These are phyloP conservation scores for Talaromyces adpressus DNA, from an alignment of 495 filamentous ascomycete genomes.

Conservation along the genomic window DNA sequence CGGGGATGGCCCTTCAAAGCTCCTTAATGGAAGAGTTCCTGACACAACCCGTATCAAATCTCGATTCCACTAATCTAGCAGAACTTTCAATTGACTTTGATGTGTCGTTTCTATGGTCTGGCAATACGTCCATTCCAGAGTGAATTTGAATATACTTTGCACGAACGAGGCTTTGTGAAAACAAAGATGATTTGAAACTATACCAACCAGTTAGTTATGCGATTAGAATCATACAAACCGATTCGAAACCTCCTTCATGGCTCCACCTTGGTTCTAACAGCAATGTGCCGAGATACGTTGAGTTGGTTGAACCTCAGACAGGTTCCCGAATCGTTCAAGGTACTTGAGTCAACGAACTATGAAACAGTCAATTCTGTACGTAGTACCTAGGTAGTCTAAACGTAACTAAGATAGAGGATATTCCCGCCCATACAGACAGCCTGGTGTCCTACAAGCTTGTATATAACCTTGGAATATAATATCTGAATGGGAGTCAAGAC, in stretches of 20 bases:
- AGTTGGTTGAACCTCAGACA: background rate
- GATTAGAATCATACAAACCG: background rate
- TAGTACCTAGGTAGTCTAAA: too few relatives aligned
- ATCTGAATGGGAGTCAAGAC: too few relatives aligned
- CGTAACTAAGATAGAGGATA: too few relatives aligned
- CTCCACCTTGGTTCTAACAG: background rate
- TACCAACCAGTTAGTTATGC: background rate
- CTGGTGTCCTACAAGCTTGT: too few relatives aligned
- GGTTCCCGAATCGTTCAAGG: background rate
- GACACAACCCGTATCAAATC: background rate
- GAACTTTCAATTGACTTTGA: background rate
- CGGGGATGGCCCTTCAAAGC: background rate
- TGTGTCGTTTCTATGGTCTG: background rate
- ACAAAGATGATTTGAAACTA: background rate
- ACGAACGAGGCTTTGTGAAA: background rate
- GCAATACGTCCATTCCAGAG: background rate
- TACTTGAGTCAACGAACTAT: background rate
- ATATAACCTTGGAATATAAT: too few relatives aligned
- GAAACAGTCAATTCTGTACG: too few relatives aligned
- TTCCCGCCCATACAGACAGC: too few relatives aligned
- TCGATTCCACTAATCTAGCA: background rate
- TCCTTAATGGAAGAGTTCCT: background rate
- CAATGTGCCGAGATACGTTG: background rate
- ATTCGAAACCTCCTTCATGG: background rate
- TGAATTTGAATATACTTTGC: too few relatives aligned